Evolutionary conservation across 2,329 filamentous ascomycete species (phyloP), one percentile per base, ranked within the genome.

Genomic region (Lecanicillium sp.): DNA sequence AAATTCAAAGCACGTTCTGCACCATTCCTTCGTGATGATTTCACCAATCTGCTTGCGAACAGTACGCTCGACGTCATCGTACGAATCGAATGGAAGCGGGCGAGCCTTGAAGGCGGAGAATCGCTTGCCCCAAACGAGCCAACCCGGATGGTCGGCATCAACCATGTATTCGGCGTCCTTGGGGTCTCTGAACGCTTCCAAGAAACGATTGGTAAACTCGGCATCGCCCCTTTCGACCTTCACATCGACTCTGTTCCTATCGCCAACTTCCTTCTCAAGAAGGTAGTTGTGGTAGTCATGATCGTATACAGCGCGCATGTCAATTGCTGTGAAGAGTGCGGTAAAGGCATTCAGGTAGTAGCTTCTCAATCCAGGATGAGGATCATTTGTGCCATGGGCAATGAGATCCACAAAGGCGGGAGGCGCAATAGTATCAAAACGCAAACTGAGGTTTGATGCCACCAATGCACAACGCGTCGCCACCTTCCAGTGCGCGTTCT

Each of bases 401-500:
- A 94, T 81, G 7, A 98, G 72, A 36, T 94, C 81, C 39, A 97
- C 77, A 59, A 97, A 84, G 42, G 83, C 77, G 14, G 83, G 71
- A 2, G 87, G 86, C 5, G 87, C 87, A 45, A 98, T 77, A 14
- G 79, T 84, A 48, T 96, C 84, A 51, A 97, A 95, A n/a, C 92
- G 81, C 46, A 96, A 77, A 41, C 87, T 90, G 45, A 96, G 73
- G 44, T 92, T 94, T 41, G 90, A 79, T 4, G 94, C 86, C 56
- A 98, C 92, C 27, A 94, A 84, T 9, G 86, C 85, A 41, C 89
- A 94, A 19, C 90, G 76, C 36, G 81, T 87, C 5, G 90, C 90
- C 50, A 95, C 89, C 67, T 95, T 97, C 92, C 92, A 98, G 56
- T 98, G 94, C 1, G 88, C 87, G 3, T 77, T 77, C 51, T 79